A percentile compares a stretch with the other conserved stretches of the same genome.
phyloP scores from a whole-genome alignment of 108 stramenopile genomes.

The Aurantiochytrium sp. region DNA sequence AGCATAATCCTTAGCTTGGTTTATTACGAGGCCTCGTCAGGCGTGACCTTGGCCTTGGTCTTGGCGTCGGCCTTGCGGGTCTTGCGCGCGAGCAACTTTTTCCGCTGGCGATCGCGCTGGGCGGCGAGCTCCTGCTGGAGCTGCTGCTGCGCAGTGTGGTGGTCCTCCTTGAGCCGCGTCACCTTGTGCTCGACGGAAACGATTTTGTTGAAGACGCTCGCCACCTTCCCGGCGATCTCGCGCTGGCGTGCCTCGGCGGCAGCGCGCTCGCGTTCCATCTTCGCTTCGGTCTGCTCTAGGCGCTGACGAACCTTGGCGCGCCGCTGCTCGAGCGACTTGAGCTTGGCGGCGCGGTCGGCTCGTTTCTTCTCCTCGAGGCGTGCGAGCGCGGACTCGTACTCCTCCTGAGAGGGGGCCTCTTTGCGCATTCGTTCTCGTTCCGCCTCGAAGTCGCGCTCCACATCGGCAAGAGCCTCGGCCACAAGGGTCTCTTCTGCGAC shows the following conservation, averaged over 20 bases:
- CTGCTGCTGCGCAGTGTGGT: not conserved
- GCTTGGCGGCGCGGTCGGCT: not conserved
- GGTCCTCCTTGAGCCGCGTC: not conserved
- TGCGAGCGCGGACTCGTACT: not conserved
- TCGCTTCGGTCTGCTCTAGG: not conserved
- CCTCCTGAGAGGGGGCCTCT: not conserved
- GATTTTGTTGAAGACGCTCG: not conserved
- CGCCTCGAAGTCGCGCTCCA: not conserved
- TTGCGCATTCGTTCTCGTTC: not conserved
- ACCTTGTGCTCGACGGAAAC: conserved; percentile 13
- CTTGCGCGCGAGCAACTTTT: not conserved
- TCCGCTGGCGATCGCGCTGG: not conserved
- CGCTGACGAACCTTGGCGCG: not conserved
- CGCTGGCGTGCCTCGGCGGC: not conserved
- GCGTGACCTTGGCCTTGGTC: too few relatives aligned
- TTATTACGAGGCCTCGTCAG: too few relatives aligned
- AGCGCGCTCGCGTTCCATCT: not conserved
- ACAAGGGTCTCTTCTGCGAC: not conserved
- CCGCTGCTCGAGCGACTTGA: not conserved
- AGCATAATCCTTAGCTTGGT: too few relatives aligned
- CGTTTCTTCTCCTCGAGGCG: not conserved
- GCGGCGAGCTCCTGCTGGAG: not conserved
- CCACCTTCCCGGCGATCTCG: not conserved
- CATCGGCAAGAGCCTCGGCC: not conserved
- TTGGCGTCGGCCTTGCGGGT: too few relatives aligned